A percentile compares a stretch with the other conserved stretches of the same genome.
These are phyloP conservation scores for Corniculantispora saksenae DNA, from an alignment of 2,329 filamentous ascomycete species.

Conservation along the genomic window DNA sequence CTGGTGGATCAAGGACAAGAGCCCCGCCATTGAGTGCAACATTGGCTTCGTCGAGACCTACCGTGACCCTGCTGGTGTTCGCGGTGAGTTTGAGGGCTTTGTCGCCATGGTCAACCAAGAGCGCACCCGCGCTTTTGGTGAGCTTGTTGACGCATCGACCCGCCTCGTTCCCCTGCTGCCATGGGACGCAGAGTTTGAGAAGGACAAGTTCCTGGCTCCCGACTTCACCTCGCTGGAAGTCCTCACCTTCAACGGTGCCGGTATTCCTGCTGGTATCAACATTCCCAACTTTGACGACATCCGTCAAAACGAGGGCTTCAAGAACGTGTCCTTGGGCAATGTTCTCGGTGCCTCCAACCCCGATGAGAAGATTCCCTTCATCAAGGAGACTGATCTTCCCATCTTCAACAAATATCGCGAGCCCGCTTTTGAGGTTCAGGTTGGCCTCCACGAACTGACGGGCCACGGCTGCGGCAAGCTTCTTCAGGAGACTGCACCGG, in stretches of 20 bases:
- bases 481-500: constrained; percentile 81
- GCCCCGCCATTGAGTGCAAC: constrained; percentile 77
- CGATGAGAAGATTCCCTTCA: constrained; percentile 90
- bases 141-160: constrained; percentile 79
- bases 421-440: constrained; percentile 89
- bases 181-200: constrained; percentile 88
- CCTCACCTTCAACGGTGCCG: constrained; percentile 70
- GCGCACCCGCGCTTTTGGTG: constrained; percentile 82
- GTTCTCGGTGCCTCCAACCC: constrained; percentile 88
- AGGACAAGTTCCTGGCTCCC: constrained; percentile 91
- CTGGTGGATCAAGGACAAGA: constrained; percentile 81
- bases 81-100: constrained; percentile 85
- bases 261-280: constrained; percentile 69
- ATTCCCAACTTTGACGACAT: constrained; percentile 76
- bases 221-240: constrained; percentile 97
- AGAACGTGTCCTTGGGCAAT: constrained; percentile 92
- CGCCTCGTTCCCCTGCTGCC: constrained; percentile 85
- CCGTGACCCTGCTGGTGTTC: constrained; percentile 76
- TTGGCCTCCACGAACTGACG: constrained; percentile 86
- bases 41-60: constrained; percentile 87
- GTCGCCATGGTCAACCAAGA: constrained; percentile 86
- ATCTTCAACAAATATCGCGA: constrained; percentile 84
- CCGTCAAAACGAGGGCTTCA: constrained; percentile 82
- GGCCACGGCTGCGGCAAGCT: constrained; percentile 93
- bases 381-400: constrained; percentile 73